These are phyloP conservation scores for Wickerhamomyces chaumierensis DNA, from an alignment of 805 yeast species.

Conservation along the genomic window DNA sequence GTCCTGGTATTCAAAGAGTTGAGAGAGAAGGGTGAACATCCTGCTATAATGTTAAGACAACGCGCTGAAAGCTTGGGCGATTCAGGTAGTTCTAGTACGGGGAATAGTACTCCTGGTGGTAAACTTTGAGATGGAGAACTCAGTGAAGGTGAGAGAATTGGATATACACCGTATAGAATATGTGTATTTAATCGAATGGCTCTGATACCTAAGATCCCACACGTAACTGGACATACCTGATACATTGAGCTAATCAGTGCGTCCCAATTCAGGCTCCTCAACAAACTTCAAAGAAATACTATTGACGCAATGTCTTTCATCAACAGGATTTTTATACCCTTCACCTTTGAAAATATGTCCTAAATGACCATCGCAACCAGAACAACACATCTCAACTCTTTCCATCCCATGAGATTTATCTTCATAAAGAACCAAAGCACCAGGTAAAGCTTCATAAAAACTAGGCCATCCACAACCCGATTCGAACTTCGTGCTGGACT, in stretches of 20 bases:
- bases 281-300: slow-evolving; percentile 66
- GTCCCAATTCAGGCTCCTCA: slow-evolving; percentile 5
- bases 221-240: no score
- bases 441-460: slow-evolving; percentile 82
- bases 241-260: no score
- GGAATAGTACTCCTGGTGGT: slow-evolving; percentile 30
- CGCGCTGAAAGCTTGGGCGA: slow-evolving; percentile 43
- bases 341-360: slow-evolving; percentile 95
- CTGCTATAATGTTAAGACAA: slow-evolving; percentile 86
- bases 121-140: slow-evolving; percentile 21
- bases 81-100: slow-evolving; percentile 8
- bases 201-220: no score
- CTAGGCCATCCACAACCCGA: slow-evolving; percentile 99
- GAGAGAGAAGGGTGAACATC: slow-evolving; percentile 76
- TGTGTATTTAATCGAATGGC: no score
- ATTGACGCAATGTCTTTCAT: slow-evolving; percentile 92
- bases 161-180: no score
- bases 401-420: slow-evolving; percentile 68
- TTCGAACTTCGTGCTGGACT: slow-evolving; percentile 70
- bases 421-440: slow-evolving; percentile 47
- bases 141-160: no score
- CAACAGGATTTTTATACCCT: slow-evolving; percentile 74
- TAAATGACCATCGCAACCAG: slow-evolving; percentile 83
- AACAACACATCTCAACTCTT: slow-evolving; percentile 83
- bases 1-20: slow-evolving; percentile 75